A percentile compares a stretch with the other conserved stretches of the same genome.
Conservation (phyloP, 768 basidiomycete genomes). For the Gautieria morchelliformis region DNA sequence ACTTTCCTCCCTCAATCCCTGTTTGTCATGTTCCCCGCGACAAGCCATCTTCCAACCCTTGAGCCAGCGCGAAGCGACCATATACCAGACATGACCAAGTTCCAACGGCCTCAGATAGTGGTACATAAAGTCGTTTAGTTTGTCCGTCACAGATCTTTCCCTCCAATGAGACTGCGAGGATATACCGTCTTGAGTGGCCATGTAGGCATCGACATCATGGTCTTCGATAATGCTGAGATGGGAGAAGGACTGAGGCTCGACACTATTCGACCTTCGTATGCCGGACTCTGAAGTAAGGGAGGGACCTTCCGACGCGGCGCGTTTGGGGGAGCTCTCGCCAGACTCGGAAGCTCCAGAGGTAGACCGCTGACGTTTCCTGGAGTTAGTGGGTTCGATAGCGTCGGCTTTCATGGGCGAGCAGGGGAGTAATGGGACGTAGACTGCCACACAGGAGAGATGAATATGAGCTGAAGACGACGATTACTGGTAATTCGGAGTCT, state of each 20-base stretch:
- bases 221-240: conserved; percentile 22
- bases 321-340: conserved; percentile 52
- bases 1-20: conserved; percentile 49
- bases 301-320: conserved; percentile 62
- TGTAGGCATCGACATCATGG: conserved; percentile 50
- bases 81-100: conserved; percentile 68
- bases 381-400: neutral
- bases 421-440: neutral
- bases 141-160: conserved; percentile 32
- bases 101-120: conserved; percentile 41
- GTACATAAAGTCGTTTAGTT: conserved; percentile 39
- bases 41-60: conserved; percentile 67
- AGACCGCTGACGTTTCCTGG: conserved; percentile 23
- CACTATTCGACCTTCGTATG: conserved; percentile 24
- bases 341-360: conserved; percentile 16
- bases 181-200: conserved; percentile 24
- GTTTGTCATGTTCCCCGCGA: conserved; percentile 58
- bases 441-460: neutral
- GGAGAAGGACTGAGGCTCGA: conserved; percentile 9
- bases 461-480: neutral
- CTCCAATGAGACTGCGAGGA: conserved; percentile 9
- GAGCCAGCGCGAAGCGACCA: conserved; percentile 66
- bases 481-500: neutral
- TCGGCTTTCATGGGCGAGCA: neutral
- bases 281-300: conserved; percentile 29